Conservation (phyloP, 2,329 filamentous ascomycete species). For the Aschersonia sp. region DNA sequence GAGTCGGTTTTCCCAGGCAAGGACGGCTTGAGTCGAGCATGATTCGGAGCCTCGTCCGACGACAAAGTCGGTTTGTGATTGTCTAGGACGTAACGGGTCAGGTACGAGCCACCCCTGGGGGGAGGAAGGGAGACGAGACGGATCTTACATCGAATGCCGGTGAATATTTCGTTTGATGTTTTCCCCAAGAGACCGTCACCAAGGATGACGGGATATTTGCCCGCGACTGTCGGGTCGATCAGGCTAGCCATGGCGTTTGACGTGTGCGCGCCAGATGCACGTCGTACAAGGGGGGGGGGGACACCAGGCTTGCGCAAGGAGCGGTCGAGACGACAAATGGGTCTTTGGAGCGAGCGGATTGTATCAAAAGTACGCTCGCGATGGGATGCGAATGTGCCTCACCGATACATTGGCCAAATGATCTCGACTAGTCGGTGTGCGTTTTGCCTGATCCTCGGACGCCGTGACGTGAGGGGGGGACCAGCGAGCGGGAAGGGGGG, state of each 20-base stretch:
- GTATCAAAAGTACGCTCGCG: too few relatives aligned
- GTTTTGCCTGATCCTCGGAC: too few relatives aligned
- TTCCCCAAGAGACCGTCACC: slow-evolving; percentile 47
- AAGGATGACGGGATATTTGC: slow-evolving; percentile 48
- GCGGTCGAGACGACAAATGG: not conserved
- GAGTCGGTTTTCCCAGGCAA: slow-evolving; percentile 32
- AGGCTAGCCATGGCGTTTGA: slow-evolving; percentile 18
- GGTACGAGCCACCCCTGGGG: not conserved
- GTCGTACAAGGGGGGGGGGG: not conserved
- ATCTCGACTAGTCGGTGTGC: too few relatives aligned
- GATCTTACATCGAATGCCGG: slow-evolving; percentile 45
- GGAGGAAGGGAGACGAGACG: not conserved
- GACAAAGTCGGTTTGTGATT: slow-evolving; percentile 46
- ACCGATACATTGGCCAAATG: too few relatives aligned
- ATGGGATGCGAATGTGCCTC: too few relatives aligned
- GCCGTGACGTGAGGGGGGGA: too few relatives aligned
- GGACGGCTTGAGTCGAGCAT: slow-evolving; percentile 36
- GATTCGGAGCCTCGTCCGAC: slow-evolving; percentile 30
- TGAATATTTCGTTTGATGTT: slow-evolving; percentile 42
- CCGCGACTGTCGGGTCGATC: slow-evolving; percentile 45
- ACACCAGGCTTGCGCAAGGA: not conserved
- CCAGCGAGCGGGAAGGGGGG: too few relatives aligned
- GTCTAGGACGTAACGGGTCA: slow-evolving; percentile 23
- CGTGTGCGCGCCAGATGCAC: too few relatives aligned
- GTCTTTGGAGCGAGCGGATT: too few relatives aligned